phyloP scores from a whole-genome alignment of 768 basidiomycete species.

The Boletus eberwhitei region DNA sequence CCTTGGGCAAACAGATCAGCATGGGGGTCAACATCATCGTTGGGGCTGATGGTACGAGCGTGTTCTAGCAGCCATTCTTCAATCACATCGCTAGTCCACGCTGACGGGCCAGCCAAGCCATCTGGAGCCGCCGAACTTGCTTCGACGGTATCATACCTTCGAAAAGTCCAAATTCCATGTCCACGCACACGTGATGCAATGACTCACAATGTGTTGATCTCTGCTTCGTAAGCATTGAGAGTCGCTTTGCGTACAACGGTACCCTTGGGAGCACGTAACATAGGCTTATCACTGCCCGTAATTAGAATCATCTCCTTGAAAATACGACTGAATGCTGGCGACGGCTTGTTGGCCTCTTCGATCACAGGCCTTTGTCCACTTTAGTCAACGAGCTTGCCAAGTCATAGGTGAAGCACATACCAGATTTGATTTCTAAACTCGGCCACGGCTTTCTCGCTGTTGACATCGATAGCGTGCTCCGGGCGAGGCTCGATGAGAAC shows the following conservation, averaged over 20 bases:
- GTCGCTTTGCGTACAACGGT: slow-evolving; percentile 41
- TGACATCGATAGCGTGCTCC: slow-evolving; percentile 16
- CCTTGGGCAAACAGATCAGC: slow-evolving; percentile 34
- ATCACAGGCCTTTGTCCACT: slow-evolving; percentile 33
- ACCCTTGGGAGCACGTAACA: slow-evolving; percentile 45
- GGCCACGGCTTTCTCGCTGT: slow-evolving; percentile 22
- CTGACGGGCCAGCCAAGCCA: slow-evolving; percentile 20
- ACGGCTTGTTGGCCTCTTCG: slow-evolving; percentile 42
- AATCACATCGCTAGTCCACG: slow-evolving; percentile 23
- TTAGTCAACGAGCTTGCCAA: not conserved
- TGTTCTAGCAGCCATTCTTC: slow-evolving; percentile 30
- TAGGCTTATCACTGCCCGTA: slow-evolving; percentile 38
- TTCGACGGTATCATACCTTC: slow-evolving; percentile 35
- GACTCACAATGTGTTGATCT: slow-evolving; percentile 46
- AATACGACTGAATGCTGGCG: slow-evolving; percentile 43
- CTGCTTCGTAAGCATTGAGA: slow-evolving; percentile 37
- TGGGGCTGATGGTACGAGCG: slow-evolving; percentile 11
- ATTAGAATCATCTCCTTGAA: slow-evolving; percentile 57
- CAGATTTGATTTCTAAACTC: slow-evolving; percentile 32
- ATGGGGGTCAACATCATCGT: slow-evolving; percentile 1
- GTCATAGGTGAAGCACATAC: slow-evolving; percentile 8
- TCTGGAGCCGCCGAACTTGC: slow-evolving; percentile 18
- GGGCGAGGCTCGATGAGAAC: slow-evolving; percentile 31
- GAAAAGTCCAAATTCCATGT: not conserved
- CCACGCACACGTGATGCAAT: not conserved